Conservation (phyloP, 2,329 filamentous ascomycete species). For the Akanthomyces dipterigenus region DNA sequence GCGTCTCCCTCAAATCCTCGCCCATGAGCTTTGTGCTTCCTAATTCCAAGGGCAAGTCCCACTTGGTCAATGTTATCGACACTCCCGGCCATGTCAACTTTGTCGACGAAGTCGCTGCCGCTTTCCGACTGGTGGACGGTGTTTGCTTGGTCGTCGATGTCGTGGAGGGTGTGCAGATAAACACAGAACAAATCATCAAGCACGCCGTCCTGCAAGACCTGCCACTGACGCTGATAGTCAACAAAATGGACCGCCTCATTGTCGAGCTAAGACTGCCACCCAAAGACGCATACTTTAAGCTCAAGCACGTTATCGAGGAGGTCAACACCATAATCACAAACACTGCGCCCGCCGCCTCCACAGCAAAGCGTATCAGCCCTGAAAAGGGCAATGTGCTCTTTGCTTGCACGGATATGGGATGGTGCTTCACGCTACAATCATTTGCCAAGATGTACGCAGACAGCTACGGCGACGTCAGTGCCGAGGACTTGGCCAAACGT, state of each 20-base stretch:
- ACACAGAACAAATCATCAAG: slow-evolving; percentile 95
- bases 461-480: slow-evolving; percentile 74
- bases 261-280: slow-evolving; percentile 90
- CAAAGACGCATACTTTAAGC: slow-evolving; percentile 95
- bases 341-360: slow-evolving; percentile 72
- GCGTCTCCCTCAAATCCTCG: slow-evolving; percentile 83
- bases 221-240: slow-evolving; percentile 83
- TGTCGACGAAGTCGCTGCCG: slow-evolving; percentile 89
- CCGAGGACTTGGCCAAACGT: slow-evolving; percentile 73
- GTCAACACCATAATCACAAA: slow-evolving; percentile 95
- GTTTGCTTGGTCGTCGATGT: slow-evolving; percentile 92
- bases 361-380: slow-evolving; percentile 75
- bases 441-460: slow-evolving; percentile 97
- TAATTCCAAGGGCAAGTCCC: slow-evolving; percentile 85
- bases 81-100: slow-evolving; percentile 98
- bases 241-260: slow-evolving; percentile 95
- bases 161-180: slow-evolving; percentile 97
- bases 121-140: slow-evolving; percentile 81
- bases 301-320: slow-evolving; percentile 97
- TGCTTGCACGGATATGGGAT: slow-evolving; percentile 85
- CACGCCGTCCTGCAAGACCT: slow-evolving; percentile 87
- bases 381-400: slow-evolving; percentile 99
- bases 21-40: slow-evolving; percentile 92
- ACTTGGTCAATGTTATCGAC: slow-evolving; percentile 90
- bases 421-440: slow-evolving; percentile 91